Conservation (phyloP, 1,284 basidiomycete genomes). For the Pulveroboletus sp. region DNA sequence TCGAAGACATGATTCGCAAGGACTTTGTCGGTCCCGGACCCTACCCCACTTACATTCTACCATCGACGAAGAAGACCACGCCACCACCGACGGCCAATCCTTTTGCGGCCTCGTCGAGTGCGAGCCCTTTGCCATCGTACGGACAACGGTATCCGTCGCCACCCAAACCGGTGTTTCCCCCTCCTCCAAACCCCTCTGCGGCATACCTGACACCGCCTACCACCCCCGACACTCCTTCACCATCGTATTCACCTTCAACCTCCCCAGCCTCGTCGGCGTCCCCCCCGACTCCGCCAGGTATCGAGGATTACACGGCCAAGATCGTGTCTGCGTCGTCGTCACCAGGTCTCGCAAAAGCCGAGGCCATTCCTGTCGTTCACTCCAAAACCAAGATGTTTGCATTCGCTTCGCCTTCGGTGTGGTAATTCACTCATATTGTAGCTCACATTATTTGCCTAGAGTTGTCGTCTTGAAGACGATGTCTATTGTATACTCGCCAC, state of each 20-base stretch:
- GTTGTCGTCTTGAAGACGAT: constrained; percentile 30
- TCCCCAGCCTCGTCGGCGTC: constrained; percentile 54
- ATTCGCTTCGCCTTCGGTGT: constrained; percentile 43
- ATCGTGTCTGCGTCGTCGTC: constrained; percentile 43
- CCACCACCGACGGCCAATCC: constrained; percentile 47
- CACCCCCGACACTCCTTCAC: constrained; percentile 46
- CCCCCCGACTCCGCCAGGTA: constrained; percentile 49
- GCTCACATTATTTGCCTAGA: constrained; percentile 25
- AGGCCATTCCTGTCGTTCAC: constrained; percentile 28
- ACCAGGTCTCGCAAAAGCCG: constrained; percentile 29
- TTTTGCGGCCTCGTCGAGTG: constrained; percentile 45
- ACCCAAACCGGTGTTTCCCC: constrained; percentile 31
- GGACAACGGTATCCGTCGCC: constrained; percentile 42
- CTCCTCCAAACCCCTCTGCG: constrained; percentile 18
- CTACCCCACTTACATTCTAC: constrained; percentile 57
- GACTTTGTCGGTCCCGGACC: constrained; percentile 57
- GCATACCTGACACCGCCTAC: constrained; percentile 35
- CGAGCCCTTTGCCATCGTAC: constrained; percentile 48
- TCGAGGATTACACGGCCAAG: constrained; percentile 44
- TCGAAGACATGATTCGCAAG: constrained; percentile 57
- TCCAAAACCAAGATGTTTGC: constrained; percentile 46
- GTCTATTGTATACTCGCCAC: constrained; percentile 27
- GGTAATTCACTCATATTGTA: constrained; percentile 37
- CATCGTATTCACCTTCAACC: constrained; percentile 45
- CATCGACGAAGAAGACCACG: constrained; percentile 52